phyloP scores from a whole-genome alignment of 306 rosid genomes.

The Castanea mollissima region DNA sequence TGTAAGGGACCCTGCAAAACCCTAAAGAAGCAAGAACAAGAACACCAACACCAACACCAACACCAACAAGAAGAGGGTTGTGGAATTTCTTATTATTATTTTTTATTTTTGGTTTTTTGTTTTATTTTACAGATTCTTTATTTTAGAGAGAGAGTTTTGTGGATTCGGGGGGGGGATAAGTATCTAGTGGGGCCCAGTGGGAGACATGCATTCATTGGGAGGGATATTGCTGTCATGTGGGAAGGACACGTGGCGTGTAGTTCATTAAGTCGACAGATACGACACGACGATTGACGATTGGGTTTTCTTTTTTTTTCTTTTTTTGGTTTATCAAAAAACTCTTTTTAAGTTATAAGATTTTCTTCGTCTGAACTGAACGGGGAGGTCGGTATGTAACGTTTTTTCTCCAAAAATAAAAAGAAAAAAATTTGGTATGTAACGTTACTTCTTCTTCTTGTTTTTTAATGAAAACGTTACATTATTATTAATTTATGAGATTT shows the following conservation, averaged over 20 bases:
- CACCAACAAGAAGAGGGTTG: background rate
- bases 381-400: too few species aligned
- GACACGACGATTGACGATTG: background rate
- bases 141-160: too few species aligned
- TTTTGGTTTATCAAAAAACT: too few species aligned
- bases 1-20: slow-evolving; percentile 3
- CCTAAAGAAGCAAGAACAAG: slow-evolving; percentile 10
- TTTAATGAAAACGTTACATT: too few species aligned
- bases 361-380: too few species aligned
- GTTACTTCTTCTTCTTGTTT: too few species aligned
- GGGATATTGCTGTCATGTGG: background rate
- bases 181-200: slow-evolving; percentile 8
- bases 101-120: background rate
- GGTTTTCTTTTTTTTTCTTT: too few species aligned
- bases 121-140: background rate
- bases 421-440: too few species aligned
- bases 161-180: slow-evolving; percentile 16
- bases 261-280: background rate
- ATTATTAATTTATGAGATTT: too few species aligned
- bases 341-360: too few species aligned
- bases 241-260: background rate
- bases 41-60: background rate
- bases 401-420: too few species aligned
- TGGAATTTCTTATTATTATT: background rate
- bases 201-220: background rate